Percentiles rank a stretch among this genome's conserved stretches.
phyloP scores from a whole-genome alignment of 2,329 filamentous ascomycete species.

The Biscogniauxia mediterranea region DNA sequence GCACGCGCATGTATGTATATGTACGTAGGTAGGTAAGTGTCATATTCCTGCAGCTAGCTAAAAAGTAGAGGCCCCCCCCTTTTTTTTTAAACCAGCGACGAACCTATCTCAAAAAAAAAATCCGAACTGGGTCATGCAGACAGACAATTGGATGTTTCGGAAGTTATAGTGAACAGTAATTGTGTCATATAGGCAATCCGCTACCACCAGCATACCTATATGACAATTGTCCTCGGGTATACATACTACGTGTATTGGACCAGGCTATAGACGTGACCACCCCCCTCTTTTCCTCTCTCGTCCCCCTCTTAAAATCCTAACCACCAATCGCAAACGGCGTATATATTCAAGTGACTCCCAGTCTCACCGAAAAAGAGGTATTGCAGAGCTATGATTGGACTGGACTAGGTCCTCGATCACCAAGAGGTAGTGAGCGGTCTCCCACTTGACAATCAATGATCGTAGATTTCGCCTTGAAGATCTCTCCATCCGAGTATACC shows the following conservation, averaged over 20 bases:
- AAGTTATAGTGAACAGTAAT: not conserved
- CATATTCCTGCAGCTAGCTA: not conserved
- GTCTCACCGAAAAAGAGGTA: not conserved
- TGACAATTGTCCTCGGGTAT: not conserved
- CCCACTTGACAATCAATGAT: too few relatives aligned
- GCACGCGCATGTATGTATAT: not conserved
- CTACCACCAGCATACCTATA: not conserved
- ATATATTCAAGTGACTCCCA: not conserved
- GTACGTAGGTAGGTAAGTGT: too few relatives aligned
- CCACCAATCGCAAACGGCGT: not conserved
- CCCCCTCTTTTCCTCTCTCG: too few relatives aligned
- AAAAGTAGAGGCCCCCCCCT: not conserved
- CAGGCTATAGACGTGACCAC: not conserved
- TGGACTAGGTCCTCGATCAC: not conserved
- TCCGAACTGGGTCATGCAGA: not conserved
- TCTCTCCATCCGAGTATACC: not conserved
- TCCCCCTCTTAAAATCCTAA: not conserved
- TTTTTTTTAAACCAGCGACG: not conserved
- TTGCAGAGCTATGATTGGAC: not conserved
- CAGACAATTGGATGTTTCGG: not conserved
- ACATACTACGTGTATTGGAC: not conserved
- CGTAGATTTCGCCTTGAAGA: not conserved
- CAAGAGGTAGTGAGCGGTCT: not conserved
- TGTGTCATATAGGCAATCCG: not conserved
- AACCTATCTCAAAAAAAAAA: not conserved